Conservation (phyloP, 2,329 filamentous ascomycete genomes). For the Cordyceps pruinosa region DNA sequence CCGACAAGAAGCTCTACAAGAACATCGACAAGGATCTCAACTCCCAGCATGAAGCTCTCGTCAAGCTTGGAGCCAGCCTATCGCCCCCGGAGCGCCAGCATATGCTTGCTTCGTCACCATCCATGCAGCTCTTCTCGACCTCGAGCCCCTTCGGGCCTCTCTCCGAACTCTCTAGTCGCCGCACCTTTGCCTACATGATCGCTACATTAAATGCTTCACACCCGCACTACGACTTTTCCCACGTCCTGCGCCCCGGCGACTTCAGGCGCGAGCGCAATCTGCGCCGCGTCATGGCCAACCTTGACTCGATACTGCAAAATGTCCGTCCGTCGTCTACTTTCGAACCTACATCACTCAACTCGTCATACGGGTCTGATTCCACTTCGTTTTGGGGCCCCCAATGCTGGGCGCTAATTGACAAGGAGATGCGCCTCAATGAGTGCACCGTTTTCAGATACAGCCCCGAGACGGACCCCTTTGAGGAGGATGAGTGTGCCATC, state of each 20-base stretch:
- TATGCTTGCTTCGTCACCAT: slow-evolving; percentile 59
- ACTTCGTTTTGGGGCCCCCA: slow-evolving; percentile 73
- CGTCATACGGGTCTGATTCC: slow-evolving; percentile 37
- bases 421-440: slow-evolving; percentile 86
- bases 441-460: slow-evolving; percentile 87
- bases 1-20: slow-evolving; percentile 96
- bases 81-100: slow-evolving; percentile 74
- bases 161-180: slow-evolving; percentile 78
- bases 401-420: slow-evolving; percentile 89
- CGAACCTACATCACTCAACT: slow-evolving; percentile 36
- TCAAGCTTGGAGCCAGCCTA: slow-evolving; percentile 79
- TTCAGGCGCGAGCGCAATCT: slow-evolving; percentile 80
- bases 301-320: slow-evolving; percentile 83
- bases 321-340: slow-evolving; percentile 58
- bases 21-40: slow-evolving; percentile 88
- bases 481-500: slow-evolving; percentile 85
- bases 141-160: slow-evolving; percentile 89
- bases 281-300: slow-evolving; percentile 73
- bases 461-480: slow-evolving; percentile 83
- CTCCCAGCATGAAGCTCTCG: slow-evolving; percentile 80
- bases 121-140: slow-evolving; percentile 56
- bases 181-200: slow-evolving; percentile 93
- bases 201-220: slow-evolving; percentile 95
- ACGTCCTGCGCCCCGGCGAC: slow-evolving; percentile 80
- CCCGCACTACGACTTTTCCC: slow-evolving; percentile 87